These are phyloP conservation scores for Bretschneidera sinensis DNA, from an alignment of 345 rosid species.

Conservation along the genomic window DNA sequence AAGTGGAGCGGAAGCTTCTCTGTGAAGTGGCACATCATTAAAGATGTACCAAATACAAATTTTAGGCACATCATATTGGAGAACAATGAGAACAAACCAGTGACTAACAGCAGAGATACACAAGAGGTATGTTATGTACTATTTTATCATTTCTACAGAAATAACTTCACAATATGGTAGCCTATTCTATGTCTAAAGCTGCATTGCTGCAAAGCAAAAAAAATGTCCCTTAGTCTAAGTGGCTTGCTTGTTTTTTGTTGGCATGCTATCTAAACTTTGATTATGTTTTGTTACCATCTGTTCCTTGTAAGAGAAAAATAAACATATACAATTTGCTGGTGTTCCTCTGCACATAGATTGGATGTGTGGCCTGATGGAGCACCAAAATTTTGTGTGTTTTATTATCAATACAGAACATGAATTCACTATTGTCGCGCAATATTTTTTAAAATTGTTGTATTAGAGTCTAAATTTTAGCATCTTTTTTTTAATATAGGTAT, in stretches of 20 bases:
- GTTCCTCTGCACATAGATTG: neutral
- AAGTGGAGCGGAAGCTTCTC: slow-evolving; percentile 97
- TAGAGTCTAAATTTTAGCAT: too few species aligned
- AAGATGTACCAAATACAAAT: slow-evolving; percentile 70
- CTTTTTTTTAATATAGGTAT: too few species aligned
- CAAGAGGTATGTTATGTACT: slow-evolving; percentile 64
- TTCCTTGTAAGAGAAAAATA: neutral
- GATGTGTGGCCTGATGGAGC: neutral
- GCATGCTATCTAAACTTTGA: neutral
- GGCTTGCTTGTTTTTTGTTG: neutral
- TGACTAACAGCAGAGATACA: slow-evolving; percentile 97
- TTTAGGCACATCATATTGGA: slow-evolving; percentile 79
- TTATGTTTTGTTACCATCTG: neutral
- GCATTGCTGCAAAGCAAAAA: neutral
- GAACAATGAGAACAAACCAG: slow-evolving; percentile 95
- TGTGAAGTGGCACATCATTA: slow-evolving; percentile 92
- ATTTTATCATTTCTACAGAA: neutral
- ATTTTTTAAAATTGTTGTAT: too few species aligned
- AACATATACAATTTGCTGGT: neutral
- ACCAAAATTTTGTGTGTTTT: too few species aligned
- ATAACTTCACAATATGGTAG: neutral
- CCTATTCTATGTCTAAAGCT: neutral
- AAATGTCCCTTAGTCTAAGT: neutral
- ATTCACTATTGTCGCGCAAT: too few species aligned
- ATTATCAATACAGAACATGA: neutral